Base-by-base conservation (phyloP, 2,329 filamentous ascomycete species). In the Lecanicillium sp. region DNA sequence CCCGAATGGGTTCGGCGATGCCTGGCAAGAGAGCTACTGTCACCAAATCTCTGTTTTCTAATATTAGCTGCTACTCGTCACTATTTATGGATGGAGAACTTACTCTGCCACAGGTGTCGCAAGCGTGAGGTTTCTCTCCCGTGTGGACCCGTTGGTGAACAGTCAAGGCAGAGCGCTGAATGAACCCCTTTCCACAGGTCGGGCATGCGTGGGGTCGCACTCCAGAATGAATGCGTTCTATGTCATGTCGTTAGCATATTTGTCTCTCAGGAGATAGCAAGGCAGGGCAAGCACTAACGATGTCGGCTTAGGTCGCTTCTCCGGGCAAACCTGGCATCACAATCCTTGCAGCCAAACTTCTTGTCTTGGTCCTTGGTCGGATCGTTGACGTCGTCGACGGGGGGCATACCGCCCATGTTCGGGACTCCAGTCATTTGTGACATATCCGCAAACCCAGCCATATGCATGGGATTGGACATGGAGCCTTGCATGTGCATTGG, bases 121-220 rank as follows among this genome's bases (percentile, higher is more conserved):
- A 98, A 79, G 92, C 90, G 55, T 98, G 92, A 36, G 92, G 92
- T 65, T 98, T 98, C 67, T 97, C 92, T 48, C 92, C 92, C 2
- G 92, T 97, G 62, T 98, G 92, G 15, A 96, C 89, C 51, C 92
- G 84, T 56, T 86, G 82, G 61, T 97, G 92, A 7, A 98, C 92
- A 1, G 92, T 98, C 59, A 98, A 67, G 17, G 92, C 92, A 19
- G 89, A 96, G 41, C 92, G 78, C 62, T 98, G 92, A 51, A 98
- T 98, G 59, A 98, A 98, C 56, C 90, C 86, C 64, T 97, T 98
- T 48, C 86, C 86, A 59, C 92, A 98, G 38, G 79, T 87, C 53
- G 96, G 89, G 64, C 92, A 98, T 36, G 90, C 83, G 58, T 98
- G 92, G 35, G 92, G 92, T 43, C 90, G 75, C 42, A 89, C 74